phyloP scores from a whole-genome alignment of 2,329 filamentous ascomycete genomes.

The Penicillium sp. region DNA sequence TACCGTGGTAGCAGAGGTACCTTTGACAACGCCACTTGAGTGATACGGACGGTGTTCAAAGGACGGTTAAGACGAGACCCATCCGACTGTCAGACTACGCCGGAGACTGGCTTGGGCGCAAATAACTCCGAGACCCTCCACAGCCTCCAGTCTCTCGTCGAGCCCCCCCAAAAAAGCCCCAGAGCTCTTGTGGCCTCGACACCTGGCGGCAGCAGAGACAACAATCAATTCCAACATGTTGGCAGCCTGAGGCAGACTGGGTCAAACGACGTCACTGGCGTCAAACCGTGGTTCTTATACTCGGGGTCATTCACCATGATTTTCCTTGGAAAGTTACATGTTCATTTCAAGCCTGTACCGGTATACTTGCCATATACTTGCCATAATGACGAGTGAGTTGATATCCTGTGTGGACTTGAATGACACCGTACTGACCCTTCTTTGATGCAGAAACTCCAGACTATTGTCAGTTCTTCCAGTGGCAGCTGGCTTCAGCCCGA shows the following conservation, averaged over 20 bases:
- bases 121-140: too few species aligned
- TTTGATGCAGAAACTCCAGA: slow-evolving; percentile 26
- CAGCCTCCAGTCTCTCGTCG: too few species aligned
- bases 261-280: slow-evolving; percentile 16
- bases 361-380: not conserved
- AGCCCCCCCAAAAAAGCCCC: too few species aligned
- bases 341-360: slow-evolving; percentile 3
- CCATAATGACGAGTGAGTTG: slow-evolving; percentile 23
- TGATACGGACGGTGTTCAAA: too few species aligned
- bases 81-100: too few species aligned
- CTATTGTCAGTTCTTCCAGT: slow-evolving; percentile 34
- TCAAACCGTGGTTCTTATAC: slow-evolving; percentile 4
- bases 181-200: not conserved
- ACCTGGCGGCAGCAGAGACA: not conserved
- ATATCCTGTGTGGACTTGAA: not conserved
- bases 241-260: slow-evolving; percentile 1
- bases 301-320: slow-evolving; percentile 1
- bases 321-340: not conserved
- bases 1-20: too few species aligned
- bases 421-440: not conserved
- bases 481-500: not conserved
- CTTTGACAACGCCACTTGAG: too few species aligned
- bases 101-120: not conserved
- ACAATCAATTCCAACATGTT: not conserved
- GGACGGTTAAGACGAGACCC: too few species aligned